These are phyloP conservation scores for Mimosa bimucronata DNA, from an alignment of 306 rosid species.

Conservation along the genomic window DNA sequence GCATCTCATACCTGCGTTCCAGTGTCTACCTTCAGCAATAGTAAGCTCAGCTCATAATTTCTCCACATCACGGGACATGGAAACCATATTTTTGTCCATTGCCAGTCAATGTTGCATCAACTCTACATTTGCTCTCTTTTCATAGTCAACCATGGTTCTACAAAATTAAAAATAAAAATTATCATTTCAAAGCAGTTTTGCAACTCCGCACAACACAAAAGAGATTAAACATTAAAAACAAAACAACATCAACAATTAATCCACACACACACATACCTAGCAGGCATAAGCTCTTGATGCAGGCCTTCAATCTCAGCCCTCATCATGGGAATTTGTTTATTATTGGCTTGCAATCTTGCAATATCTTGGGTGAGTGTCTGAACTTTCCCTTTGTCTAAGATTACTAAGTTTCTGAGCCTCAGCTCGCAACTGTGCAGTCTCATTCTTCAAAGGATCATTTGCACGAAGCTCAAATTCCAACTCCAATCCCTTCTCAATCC, in stretches of 20 bases:
- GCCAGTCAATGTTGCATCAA: conserved; percentile 87
- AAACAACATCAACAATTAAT: conserved; percentile 12
- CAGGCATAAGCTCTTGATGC: conserved; percentile 80
- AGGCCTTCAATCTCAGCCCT: too few relatives aligned
- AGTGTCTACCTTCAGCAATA: conserved; percentile 64
- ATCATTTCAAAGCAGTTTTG: conserved; percentile 11
- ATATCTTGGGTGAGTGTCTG: too few relatives aligned
- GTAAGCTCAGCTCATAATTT: conserved; percentile 82
- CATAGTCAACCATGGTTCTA: conserved; percentile 72
- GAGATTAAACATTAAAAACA: conserved; percentile 28
- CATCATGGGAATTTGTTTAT: too few relatives aligned
- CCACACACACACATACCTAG: conserved; percentile 73
- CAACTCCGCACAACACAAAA: not conserved
- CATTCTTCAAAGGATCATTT: too few relatives aligned
- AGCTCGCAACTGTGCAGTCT: too few relatives aligned
- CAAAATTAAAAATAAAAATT: conserved; percentile 28
- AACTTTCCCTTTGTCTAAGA: too few relatives aligned
- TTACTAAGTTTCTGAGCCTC: too few relatives aligned
- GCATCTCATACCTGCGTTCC: conserved; percentile 74
- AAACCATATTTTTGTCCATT: conserved; percentile 83
- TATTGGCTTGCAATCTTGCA: too few relatives aligned
- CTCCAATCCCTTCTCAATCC: too few relatives aligned
- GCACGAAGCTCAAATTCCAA: too few relatives aligned
- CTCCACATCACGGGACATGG: conserved; percentile 95
- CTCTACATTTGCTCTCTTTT: conserved; percentile 83